Evolutionary conservation across 176 grass and related monocot species (phyloP).

Genomic region (Juncus effusus): DNA sequence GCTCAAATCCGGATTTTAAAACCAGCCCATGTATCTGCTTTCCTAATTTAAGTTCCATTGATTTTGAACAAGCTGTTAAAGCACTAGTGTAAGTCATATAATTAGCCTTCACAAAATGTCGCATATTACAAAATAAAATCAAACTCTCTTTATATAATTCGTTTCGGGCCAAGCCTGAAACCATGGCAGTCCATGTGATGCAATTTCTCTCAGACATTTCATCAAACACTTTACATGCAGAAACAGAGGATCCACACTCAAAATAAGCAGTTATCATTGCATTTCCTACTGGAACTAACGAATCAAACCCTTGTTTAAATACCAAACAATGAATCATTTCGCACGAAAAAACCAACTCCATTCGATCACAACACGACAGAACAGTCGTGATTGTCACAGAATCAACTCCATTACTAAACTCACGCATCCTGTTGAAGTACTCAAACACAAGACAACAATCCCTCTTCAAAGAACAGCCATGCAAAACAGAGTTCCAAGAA

Average conservation of each 20-base stretch:
- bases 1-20: slow-evolving; percentile 49
- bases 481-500: slow-evolving; percentile 83
- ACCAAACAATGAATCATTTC: slow-evolving; percentile 45
- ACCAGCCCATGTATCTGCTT: slow-evolving; percentile 74
- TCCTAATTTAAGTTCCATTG: slow-evolving; percentile 40
- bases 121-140: slow-evolving; percentile 50
- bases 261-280: slow-evolving; percentile 65
- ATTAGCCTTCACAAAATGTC: slow-evolving; percentile 45
- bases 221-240: slow-evolving; percentile 42
- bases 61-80: slow-evolving; percentile 59
- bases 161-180: slow-evolving; percentile 62
- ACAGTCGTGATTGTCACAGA: slow-evolving; percentile 56
- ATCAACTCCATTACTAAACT: slow-evolving; percentile 22
- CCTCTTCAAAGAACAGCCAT: slow-evolving; percentile 21
- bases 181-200: slow-evolving; percentile 78
- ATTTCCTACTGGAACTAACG: slow-evolving; percentile 46
- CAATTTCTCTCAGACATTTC: slow-evolving; percentile 53
- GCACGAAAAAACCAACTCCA: slow-evolving; percentile 30
- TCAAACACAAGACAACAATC: slow-evolving; percentile 28
- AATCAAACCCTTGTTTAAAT: slow-evolving; percentile 34
- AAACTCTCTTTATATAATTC: slow-evolving; percentile 49
- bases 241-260: slow-evolving; percentile 31
- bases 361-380: slow-evolving; percentile 42
- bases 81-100: slow-evolving; percentile 47
- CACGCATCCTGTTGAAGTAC: slow-evolving; percentile 54